Percentiles rank a stretch among this genome's conserved stretches.
phyloP scores from a whole-genome alignment of 164 flowering plant genomes.

The Magnolia changhungtana region DNA sequence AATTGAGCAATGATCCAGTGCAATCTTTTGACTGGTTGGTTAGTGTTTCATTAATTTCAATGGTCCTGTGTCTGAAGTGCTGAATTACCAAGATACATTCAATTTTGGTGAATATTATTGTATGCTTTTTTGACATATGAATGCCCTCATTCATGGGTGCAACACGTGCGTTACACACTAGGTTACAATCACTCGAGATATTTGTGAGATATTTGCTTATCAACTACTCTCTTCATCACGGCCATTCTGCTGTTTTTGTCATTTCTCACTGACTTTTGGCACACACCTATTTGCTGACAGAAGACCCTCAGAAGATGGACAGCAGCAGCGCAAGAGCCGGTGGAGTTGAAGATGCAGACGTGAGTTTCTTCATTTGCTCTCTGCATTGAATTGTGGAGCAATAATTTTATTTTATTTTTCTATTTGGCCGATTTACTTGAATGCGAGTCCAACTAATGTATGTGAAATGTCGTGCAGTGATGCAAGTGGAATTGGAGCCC shows the following conservation, averaged over 20 bases:
- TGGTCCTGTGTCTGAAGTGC: too few relatives aligned
- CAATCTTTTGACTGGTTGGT: too few relatives aligned
- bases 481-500: not conserved
- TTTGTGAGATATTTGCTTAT: too few relatives aligned
- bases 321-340: conserved; percentile 1
- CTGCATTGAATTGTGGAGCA: not conserved
- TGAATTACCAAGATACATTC: too few relatives aligned
- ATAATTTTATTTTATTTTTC: not conserved
- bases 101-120: too few relatives aligned
- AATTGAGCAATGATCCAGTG: too few relatives aligned
- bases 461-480: not conserved
- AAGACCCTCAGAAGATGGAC: conserved; percentile 3
- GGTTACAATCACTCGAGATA: too few relatives aligned
- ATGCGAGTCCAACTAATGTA: not conserved
- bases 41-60: too few relatives aligned
- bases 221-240: too few relatives aligned
- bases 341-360: conserved; percentile 6
- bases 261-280: not conserved
- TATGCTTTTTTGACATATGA: too few relatives aligned
- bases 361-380: not conserved
- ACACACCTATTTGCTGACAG: conserved; percentile 1
- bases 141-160: too few relatives aligned
- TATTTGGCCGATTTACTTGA: not conserved
- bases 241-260: not conserved
- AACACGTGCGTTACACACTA: too few relatives aligned